phyloP scores from a whole-genome alignment of 2,329 filamentous ascomycete species.

The Fusarium siculi region DNA sequence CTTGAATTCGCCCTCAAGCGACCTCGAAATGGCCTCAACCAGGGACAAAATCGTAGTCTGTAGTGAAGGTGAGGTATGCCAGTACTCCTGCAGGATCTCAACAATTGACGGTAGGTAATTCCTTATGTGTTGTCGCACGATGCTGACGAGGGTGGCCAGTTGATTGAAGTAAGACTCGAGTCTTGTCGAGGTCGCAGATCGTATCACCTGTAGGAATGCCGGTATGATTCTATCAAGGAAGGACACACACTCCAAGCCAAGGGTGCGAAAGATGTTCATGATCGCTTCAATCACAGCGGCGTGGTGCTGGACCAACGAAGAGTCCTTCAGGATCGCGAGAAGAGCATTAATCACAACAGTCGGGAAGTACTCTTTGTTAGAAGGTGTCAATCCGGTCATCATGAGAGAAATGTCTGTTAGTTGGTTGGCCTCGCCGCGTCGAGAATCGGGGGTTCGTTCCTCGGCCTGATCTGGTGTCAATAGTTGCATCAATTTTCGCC shows the following conservation, averaged over 20 bases:
- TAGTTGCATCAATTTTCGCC: background rate
- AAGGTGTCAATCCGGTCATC: slow-evolving; percentile 96
- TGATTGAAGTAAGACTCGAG: slow-evolving; percentile 98
- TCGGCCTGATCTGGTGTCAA: slow-evolving; percentile 73
- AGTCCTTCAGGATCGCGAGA: slow-evolving; percentile 90
- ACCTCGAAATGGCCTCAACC: slow-evolving; percentile 92
- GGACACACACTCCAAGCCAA: slow-evolving; percentile 94
- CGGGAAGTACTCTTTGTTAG: slow-evolving; percentile 97
- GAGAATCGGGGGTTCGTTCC: slow-evolving; percentile 84
- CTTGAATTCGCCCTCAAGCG: slow-evolving; percentile 97
- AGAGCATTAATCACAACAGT: slow-evolving; percentile 98
- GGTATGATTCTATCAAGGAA: slow-evolving; percentile 96
- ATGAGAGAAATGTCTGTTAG: slow-evolving; percentile 96
- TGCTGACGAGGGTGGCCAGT: slow-evolving; percentile 89
- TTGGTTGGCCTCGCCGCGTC: slow-evolving; percentile 69
- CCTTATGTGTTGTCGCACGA: slow-evolving; percentile 95
- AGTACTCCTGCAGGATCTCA: slow-evolving; percentile 87
- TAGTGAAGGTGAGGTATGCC: slow-evolving; percentile 81
- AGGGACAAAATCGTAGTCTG: slow-evolving; percentile 92
- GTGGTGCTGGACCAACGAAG: slow-evolving; percentile 89
- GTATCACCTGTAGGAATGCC: slow-evolving; percentile 90
- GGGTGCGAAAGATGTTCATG: slow-evolving; percentile 97
- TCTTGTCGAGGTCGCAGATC: slow-evolving; percentile 78
- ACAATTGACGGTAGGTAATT: slow-evolving; percentile 90
- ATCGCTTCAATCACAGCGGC: slow-evolving; percentile 96